A percentile compares a stretch with the other conserved stretches of the same genome.
Evolutionary conservation across 441 rosid species (phyloP).

Genomic region (Populus tomentosa): DNA sequence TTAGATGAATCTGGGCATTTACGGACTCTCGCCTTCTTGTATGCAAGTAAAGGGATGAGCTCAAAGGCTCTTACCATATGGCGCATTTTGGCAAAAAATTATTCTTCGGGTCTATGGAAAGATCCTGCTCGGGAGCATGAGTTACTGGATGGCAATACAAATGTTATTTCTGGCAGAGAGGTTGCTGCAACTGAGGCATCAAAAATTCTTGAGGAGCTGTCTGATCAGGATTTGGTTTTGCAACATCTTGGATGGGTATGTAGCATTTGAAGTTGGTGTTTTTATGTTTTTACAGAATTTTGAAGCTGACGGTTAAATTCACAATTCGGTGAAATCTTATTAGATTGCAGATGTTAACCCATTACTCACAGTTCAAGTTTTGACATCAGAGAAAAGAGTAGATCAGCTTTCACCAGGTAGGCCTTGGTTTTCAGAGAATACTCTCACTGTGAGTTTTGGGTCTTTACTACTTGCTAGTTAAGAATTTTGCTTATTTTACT

Average conservation of each 20-base stretch:
- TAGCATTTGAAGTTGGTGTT: slow-evolving; percentile 10
- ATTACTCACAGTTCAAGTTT: slow-evolving; percentile 72
- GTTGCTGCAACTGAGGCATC: slow-evolving; percentile 89
- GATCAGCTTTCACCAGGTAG: slow-evolving; percentile 76
- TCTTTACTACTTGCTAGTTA: neutral
- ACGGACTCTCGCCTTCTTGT: slow-evolving; percentile 88
- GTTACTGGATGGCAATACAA: slow-evolving; percentile 34
- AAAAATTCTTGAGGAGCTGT: slow-evolving; percentile 82
- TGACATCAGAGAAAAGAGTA: slow-evolving; percentile 80
- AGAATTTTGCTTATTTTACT: neutral
- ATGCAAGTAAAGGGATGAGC: slow-evolving; percentile 87
- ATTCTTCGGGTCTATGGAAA: slow-evolving; percentile 78
- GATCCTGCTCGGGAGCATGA: slow-evolving; percentile 48
- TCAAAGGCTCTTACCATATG: slow-evolving; percentile 92
- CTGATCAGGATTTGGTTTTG: slow-evolving; percentile 78
- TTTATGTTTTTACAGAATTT: slow-evolving; percentile 3
- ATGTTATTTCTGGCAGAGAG: slow-evolving; percentile 55
- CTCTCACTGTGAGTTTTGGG: slow-evolving; percentile 14
- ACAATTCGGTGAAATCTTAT: slow-evolving; percentile 11
- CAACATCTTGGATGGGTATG: slow-evolving; percentile 99
- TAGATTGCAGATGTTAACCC: slow-evolving; percentile 84
- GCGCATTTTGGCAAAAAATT: slow-evolving; percentile 84
- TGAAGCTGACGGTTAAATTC: slow-evolving; percentile 12
- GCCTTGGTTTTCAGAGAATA: slow-evolving; percentile 18
- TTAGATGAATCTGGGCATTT: slow-evolving; percentile 90